Evolutionary conservation across 805 yeast genomes (phyloP).

Genomic region (Vanderwaltozyma tropicalis): DNA sequence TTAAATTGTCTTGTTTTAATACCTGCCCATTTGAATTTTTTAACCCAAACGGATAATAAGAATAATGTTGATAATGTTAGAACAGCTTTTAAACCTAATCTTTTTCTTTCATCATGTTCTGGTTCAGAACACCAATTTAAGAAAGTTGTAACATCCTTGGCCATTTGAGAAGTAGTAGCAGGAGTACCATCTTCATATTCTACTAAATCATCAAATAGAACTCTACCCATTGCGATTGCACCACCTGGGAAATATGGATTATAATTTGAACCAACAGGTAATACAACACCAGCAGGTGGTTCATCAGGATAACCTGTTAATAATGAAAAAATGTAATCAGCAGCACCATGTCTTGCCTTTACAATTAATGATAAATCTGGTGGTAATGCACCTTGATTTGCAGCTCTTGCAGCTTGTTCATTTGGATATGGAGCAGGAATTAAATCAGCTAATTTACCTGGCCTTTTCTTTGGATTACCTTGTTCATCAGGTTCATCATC

Average conservation of each 20-base stretch:
- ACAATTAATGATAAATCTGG: constrained; percentile 95
- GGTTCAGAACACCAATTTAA: constrained; percentile 98
- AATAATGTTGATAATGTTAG: constrained; percentile 68
- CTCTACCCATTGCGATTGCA: constrained; percentile 98
- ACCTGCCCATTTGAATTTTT: constrained; percentile 97
- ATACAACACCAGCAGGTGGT: constrained; percentile 91
- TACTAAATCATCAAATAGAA: constrained; percentile 90
- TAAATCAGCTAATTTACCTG: constrained; percentile 94
- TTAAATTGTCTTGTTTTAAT: constrained; percentile 90
- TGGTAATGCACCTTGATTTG: constrained; percentile 97
- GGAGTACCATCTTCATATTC: constrained; percentile 99
- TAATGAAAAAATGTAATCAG: constrained; percentile 88
- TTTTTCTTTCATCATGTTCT: constrained; percentile 97
- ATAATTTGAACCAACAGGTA: constrained; percentile 93
- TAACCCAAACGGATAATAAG: constrained; percentile 79
- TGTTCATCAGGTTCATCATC: constrained; percentile 98
- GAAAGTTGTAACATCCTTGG: constrained; percentile 93
- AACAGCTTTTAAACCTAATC: constrained; percentile 87
- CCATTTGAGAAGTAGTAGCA: constrained; percentile 98
- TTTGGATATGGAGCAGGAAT: constrained; percentile 93
- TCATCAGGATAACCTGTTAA: constrained; percentile 99
- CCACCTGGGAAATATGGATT: constrained; percentile 99
- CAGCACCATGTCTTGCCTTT: constrained; percentile 98
- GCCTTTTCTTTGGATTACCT: constrained; percentile 96
- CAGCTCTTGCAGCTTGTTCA: constrained; percentile 99